Evolutionary conservation across 2,329 filamentous ascomycete species (phyloP), one percentile per base, ranked within the genome.

Genomic region (Alternaria panax): DNA sequence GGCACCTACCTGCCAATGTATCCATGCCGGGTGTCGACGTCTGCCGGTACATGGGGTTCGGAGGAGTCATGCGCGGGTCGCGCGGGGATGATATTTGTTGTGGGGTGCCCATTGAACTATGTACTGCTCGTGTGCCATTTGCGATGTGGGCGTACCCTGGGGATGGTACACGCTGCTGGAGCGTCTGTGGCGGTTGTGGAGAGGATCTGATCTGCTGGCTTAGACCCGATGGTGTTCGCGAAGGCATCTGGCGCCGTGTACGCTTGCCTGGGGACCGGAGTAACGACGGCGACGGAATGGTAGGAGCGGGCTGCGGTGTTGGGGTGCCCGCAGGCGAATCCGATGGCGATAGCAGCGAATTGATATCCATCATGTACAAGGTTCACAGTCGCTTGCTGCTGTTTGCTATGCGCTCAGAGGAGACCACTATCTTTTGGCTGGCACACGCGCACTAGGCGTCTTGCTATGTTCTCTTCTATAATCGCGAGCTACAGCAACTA

Each of bases 21-120:
- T 83, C 81, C 80, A 83, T 82, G 45, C 80, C 77, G 28, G 80
- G 78, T 16, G 79, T 83, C 24, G 81, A 83, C 1, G 77, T 73
- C 40, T 79, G 77, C 7, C 80, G 75, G 60, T 77, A 77, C 34
- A 76, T 50, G 27, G 68, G 71, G 22, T 75, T 69, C n/a, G 75
- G 72, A 18, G 78, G 69, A 4, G 72, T 74, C 60, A 75, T 70
- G 63, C 69, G 69, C 64, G 74, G 66, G 60, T 75, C 74, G 59
- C 67, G 74, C 7, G 74, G 68, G 24, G 74, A 73, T 38, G 67
- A 64, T 16, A 72, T 51, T 6, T 68, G 63, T n/a, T 71, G 60
- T 34, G 75, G 75, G 14, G 75, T 78, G 64, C 67, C 68, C 50
- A 69, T 72, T 38, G 72, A 68, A 57, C 71, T 75, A 68, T 75